Percentiles rank a stretch among this genome's conserved stretches.
Conservation (phyloP, 129 eudicot species). For the Artemisia tridentata region DNA sequence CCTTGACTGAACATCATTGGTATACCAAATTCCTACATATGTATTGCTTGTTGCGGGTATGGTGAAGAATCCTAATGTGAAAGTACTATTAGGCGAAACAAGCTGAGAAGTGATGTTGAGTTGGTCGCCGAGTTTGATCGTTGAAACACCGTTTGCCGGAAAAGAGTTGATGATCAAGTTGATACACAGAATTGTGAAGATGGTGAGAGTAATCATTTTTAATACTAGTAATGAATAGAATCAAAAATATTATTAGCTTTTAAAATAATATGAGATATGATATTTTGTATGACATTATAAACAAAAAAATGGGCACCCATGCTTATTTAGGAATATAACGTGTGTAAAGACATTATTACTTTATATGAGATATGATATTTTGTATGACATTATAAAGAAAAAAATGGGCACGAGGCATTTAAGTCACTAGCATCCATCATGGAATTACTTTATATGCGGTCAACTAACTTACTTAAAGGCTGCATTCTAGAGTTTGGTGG, state of each 20-base stretch:
- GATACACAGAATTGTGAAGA: conserved; percentile 9
- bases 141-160: conserved; percentile 15
- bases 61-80: conserved; percentile 42
- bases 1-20: background rate
- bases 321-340: too few relatives aligned
- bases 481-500: too few relatives aligned
- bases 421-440: too few relatives aligned
- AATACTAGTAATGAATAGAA: background rate
- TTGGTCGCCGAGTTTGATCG: conserved; percentile 17
- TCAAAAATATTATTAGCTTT: background rate
- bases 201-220: conserved; percentile 16
- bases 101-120: conserved; percentile 24
- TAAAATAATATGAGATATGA: background rate
- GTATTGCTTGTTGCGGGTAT: conserved; percentile 12
- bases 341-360: too few relatives aligned
- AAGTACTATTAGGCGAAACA: conserved; percentile 21
- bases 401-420: too few relatives aligned
- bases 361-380: too few relatives aligned
- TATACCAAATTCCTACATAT: conserved; percentile 47
- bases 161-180: conserved; percentile 15
- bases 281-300: too few relatives aligned
- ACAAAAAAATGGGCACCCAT: too few relatives aligned
- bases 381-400: too few relatives aligned
- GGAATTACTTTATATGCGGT: too few relatives aligned
- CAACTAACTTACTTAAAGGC: too few relatives aligned